Evolutionary conservation across 306 rosid species (phyloP), one percentile per base, ranked within the genome.

Genomic region (Prunus persica): DNA sequence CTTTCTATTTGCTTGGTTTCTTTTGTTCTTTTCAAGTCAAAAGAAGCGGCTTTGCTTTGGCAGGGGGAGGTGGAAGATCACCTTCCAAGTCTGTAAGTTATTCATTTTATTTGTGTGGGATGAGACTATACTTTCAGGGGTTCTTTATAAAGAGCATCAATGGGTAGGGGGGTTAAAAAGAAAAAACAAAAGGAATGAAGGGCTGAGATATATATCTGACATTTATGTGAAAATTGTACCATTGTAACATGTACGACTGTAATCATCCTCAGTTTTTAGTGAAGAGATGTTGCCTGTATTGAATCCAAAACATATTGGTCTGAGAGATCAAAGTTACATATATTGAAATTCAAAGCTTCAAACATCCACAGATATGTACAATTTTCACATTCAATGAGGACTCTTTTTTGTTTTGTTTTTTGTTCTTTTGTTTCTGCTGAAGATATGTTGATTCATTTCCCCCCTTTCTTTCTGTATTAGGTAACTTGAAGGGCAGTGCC

Each of bases 11-110:
- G 43, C 74, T 85, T 66, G 75, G 85, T 80, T 75, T 72, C 74
- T 82, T 78, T 76, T 73, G 79, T 81, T 83, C 71, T 66, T 74
- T 81, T 81, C 69, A 45, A 75, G 84, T 76, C 76, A 86, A 77
- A 86, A 83, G 90, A 69, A 86, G 84, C 75, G 73, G 82, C 77
- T 79, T 72, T 77, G 89, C 69, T 71, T 67, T 80, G 76, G 84
- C 66, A 62, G 78, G 83, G 84, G 84, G 58, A 75, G 97, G 96
- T 90, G 96, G 97, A 94, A 91, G 95, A 91, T 94, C 98, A 81
- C 91, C 90, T 85, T 67, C 71, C 81, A 75, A 66, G 86, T 85
- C 84, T 86, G 64, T 46, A 87, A 87, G 97, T 88, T 83, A 72
- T 86, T 91, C 82, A 79, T 88, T 87, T 81, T 82, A 84, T 82